Evolutionary conservation across 805 yeast genomes (phyloP), one percentile per base, ranked within the genome.

Genomic region (Pichia californica): DNA sequence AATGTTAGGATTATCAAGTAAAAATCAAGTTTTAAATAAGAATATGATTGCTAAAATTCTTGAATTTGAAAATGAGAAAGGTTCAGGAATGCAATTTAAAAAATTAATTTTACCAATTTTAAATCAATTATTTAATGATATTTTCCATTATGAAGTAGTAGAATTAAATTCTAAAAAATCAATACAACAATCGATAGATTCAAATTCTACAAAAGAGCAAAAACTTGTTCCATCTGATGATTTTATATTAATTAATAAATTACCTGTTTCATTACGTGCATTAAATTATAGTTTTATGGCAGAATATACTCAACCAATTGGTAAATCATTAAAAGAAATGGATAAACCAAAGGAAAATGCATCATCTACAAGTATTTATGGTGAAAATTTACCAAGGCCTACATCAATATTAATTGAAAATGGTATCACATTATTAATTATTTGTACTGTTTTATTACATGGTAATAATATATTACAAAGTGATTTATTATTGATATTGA

Each of bases 51-150:
- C 58, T 9, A 62, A 59, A 36, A 40, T 61, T 4, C 43, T 56
- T 41, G 66, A 59, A 26, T 40, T 55, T 6, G 66, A 60, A 38
- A 48, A 51, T 5, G 64, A 57, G 31, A 54, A 53, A 35, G 61
- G 61, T 6, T 41, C 52, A 5, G 55, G 59, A 19, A 21, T 57
- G 8, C 58, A 56, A 26, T 59, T 61, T 38, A 57, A 48, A 19
- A 52, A 52, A 36, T 52, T 59, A 29, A 48, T 64, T 9, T 37
- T 54, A 16, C 55, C 55, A 2, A 29, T 35, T 8, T 41, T 57
- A 5, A 44, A 48, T 20, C 31, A 32, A 7, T 33, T 43, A 1
- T 41, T 63, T 9, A 25, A 29, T 3, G 41, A 43, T 2, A 48
- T 44, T 3, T 57, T 64, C 39, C 57, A 58, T 2, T 38, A 61